Percentiles rank a stretch among this genome's conserved stretches.
Evolutionary conservation across 345 rosid genomes (phyloP).

Genomic region (Rhodamnia argentea): DNA sequence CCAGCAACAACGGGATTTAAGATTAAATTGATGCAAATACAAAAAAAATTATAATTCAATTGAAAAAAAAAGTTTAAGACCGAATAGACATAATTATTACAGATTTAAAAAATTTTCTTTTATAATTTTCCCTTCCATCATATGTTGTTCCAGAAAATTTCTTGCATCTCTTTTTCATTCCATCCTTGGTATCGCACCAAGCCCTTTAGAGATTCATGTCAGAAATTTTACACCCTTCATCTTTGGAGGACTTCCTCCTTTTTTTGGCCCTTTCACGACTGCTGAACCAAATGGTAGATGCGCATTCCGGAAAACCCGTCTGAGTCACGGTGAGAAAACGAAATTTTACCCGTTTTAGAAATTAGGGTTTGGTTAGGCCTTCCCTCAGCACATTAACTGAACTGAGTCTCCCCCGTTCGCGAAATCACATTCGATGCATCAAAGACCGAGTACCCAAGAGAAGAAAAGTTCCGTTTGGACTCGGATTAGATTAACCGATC

Average conservation of each 20-base stretch:
- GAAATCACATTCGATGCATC: background rate
- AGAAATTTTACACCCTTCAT: background rate
- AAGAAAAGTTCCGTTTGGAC: background rate
- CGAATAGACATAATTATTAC: too few species aligned
- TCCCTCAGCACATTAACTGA: background rate
- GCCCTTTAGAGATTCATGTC: background rate
- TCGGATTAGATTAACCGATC: background rate
- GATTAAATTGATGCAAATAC: too few species aligned
- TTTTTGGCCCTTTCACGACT: background rate
- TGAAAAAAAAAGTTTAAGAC: too few species aligned
- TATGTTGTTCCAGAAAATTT: background rate
- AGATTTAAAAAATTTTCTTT: too few species aligned
- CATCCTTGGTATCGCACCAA: background rate
- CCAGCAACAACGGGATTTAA: too few species aligned
- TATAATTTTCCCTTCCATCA: background rate
- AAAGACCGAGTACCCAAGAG: background rate
- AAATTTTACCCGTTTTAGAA: background rate
- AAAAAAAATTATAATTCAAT: too few species aligned
- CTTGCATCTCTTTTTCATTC: background rate
- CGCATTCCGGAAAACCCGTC: background rate
- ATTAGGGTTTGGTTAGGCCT: background rate
- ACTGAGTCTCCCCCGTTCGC: background rate
- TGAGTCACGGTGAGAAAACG: background rate
- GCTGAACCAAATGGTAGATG: background rate
- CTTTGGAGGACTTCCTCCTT: background rate